phyloP scores from a whole-genome alignment of 2,329 filamentous ascomycete species.

The Penicillium sp. region DNA sequence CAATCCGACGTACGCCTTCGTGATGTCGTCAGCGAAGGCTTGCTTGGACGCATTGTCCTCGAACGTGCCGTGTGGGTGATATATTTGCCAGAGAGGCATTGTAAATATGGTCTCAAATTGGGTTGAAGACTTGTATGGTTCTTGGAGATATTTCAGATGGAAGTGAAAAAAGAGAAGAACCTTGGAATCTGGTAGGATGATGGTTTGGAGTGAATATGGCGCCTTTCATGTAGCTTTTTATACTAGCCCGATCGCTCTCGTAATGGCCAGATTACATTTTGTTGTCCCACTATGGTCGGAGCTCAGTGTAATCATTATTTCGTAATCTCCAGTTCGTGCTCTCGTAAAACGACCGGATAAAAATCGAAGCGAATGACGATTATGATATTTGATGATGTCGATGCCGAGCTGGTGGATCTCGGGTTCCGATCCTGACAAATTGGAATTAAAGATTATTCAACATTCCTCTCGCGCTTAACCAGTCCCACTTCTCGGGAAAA shows the following conservation, averaged over 20 bases:
- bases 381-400: not conserved
- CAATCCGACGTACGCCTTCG: slow-evolving; percentile 22
- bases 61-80: slow-evolving; percentile 17
- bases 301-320: not conserved
- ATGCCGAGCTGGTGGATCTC: not conserved
- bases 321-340: not conserved
- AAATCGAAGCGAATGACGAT: not conserved
- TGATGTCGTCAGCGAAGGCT: slow-evolving; percentile 24
- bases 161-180: too few relatives aligned
- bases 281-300: not conserved
- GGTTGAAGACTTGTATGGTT: not conserved
- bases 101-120: not conserved
- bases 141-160: not conserved
- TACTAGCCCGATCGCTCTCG: not conserved
- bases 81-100: slow-evolving; percentile 24
- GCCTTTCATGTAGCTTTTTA: too few relatives aligned
- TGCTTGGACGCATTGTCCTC: slow-evolving; percentile 10
- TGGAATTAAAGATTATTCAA: not conserved
- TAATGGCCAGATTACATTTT: not conserved
- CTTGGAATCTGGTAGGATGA: too few relatives aligned
- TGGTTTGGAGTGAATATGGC: too few relatives aligned
- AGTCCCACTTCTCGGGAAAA: not conserved
- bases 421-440: not conserved
- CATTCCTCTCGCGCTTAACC: not conserved
- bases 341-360: not conserved